A percentile compares a stretch with the other conserved stretches of the same genome.
Evolutionary conservation across 75 land plant genomes (phyloP).

Genomic region (Cryptomeria japonica): DNA sequence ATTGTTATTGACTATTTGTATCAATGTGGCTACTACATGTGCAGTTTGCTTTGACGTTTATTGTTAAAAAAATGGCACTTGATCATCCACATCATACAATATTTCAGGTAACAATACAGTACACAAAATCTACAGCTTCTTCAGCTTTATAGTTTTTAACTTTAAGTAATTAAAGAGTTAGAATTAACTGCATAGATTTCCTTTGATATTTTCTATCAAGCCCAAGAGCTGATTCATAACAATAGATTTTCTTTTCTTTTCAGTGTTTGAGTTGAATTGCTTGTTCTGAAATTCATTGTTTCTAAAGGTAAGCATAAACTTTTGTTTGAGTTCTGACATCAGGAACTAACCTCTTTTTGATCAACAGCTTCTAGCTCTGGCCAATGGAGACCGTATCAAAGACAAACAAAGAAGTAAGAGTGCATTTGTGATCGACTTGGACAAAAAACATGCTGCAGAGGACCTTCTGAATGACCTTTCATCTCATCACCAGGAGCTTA

Average conservation of each 20-base stretch:
- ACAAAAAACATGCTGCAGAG: conserved; percentile 93
- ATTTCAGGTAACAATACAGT: conserved; percentile 59
- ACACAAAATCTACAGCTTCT: not conserved
- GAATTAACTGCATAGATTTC: not conserved
- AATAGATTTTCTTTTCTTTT: not conserved
- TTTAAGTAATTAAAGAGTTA: not conserved
- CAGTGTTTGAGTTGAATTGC: not conserved
- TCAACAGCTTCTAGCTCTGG: conserved; percentile 79
- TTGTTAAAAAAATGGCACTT: conserved; percentile 88
- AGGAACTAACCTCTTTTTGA: not conserved
- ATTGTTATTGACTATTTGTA: not conserved
- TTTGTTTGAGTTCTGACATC: not conserved
- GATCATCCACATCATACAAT: conserved; percentile 98
- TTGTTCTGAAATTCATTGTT: not conserved
- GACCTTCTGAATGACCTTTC: conserved; percentile 71
- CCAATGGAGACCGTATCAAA: conserved; percentile 98
- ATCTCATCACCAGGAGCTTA: conserved; percentile 50
- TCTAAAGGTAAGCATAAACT: not conserved
- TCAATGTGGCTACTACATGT: conserved; percentile 10
- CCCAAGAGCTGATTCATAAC: not conserved
- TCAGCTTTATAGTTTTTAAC: not conserved
- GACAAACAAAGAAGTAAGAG: conserved; percentile 89
- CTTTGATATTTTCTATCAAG: not conserved
- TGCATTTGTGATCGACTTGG: conserved; percentile 90
- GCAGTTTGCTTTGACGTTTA: conserved; percentile 82